Evolutionary conservation across 495 filamentous ascomycete genomes (phyloP).

Genomic region (Aspergillus sclerotioniger): DNA sequence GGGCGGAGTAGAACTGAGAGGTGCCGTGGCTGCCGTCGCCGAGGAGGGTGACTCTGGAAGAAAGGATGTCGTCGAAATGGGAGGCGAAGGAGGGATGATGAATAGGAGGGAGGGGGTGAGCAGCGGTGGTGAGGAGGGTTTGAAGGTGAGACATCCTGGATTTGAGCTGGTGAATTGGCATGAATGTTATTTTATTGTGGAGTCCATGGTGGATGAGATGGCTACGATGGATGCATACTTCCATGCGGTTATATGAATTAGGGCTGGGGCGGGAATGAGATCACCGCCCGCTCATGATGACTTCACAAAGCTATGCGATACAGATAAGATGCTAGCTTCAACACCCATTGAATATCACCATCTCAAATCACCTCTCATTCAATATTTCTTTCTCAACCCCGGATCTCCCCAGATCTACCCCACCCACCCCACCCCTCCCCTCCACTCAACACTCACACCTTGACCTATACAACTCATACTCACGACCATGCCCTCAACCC

Average conservation of each 20-base stretch:
- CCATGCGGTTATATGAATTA: neutral
- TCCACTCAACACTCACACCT: neutral
- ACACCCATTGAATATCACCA: no score
- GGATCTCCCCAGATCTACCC: no score
- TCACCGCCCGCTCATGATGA: conserved; percentile 33
- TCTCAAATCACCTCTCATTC: no score
- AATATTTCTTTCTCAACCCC: no score
- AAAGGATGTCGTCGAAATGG: conserved; percentile 43
- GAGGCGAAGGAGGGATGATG: conserved; percentile 34
- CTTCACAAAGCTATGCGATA: conserved; percentile 19
- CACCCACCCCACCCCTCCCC: no score
- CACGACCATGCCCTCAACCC: conserved; percentile 26
- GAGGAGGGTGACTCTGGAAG: conserved; percentile 50
- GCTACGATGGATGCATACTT: neutral
- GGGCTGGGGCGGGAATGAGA: conserved; percentile 21
- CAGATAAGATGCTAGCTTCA: neutral
- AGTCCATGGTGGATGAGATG: neutral
- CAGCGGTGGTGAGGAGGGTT: conserved; percentile 34
- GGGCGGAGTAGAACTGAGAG: conserved; percentile 57
- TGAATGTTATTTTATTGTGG: conserved; percentile 9
- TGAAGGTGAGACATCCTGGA: conserved; percentile 32
- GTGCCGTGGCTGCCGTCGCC: conserved; percentile 60
- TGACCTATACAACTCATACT: conserved; percentile 2
- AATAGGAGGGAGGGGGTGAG: conserved; percentile 42
- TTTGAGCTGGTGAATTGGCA: neutral